Conservation (phyloP, 768 basidiomycete species). For the Xerocomellus intermedius region DNA sequence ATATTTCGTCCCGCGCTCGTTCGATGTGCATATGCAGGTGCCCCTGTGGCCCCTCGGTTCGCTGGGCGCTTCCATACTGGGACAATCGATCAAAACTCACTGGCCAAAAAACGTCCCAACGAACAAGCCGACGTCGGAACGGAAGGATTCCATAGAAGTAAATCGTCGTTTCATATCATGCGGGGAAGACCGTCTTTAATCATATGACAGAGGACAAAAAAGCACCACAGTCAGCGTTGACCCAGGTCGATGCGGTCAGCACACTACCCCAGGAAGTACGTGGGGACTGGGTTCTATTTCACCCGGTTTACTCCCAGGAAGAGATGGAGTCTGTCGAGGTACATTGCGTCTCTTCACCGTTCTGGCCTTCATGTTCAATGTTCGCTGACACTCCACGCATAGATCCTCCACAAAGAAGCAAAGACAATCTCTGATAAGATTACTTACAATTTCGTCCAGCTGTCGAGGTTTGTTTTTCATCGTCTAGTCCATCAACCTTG, state of each 20-base stretch:
- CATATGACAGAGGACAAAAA: slow-evolving; percentile 26
- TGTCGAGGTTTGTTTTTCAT: slow-evolving; percentile 42
- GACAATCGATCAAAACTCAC: slow-evolving; percentile 19
- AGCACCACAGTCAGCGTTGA: slow-evolving; percentile 14
- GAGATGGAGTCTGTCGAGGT: slow-evolving; percentile 76
- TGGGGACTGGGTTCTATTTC: slow-evolving; percentile 90
- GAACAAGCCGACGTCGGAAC: slow-evolving; percentile 28
- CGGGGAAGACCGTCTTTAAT: neutral
- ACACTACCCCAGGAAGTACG: slow-evolving; percentile 54
- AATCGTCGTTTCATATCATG: neutral
- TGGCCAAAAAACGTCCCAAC: slow-evolving; percentile 22
- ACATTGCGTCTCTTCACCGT: slow-evolving; percentile 4
- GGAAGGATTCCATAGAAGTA: slow-evolving; percentile 38
- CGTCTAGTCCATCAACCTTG: slow-evolving; percentile 1
- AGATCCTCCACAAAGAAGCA: slow-evolving; percentile 71
- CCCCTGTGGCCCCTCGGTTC: slow-evolving; percentile 7
- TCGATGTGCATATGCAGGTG: neutral
- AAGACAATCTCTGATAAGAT: slow-evolving; percentile 71
- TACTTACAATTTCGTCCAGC: slow-evolving; percentile 60
- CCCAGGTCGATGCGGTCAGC: slow-evolving; percentile 43
- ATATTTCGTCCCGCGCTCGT: slow-evolving; percentile 12
- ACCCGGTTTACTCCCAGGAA: slow-evolving; percentile 82
- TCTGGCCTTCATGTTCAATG: neutral
- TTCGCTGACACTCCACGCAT: slow-evolving; percentile 7
- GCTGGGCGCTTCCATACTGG: slow-evolving; percentile 26